A percentile compares a stretch with the other conserved stretches of the same genome.
phyloP scores from a whole-genome alignment of 2,329 filamentous ascomycete genomes.

The Tetracladium maxilliforme region DNA sequence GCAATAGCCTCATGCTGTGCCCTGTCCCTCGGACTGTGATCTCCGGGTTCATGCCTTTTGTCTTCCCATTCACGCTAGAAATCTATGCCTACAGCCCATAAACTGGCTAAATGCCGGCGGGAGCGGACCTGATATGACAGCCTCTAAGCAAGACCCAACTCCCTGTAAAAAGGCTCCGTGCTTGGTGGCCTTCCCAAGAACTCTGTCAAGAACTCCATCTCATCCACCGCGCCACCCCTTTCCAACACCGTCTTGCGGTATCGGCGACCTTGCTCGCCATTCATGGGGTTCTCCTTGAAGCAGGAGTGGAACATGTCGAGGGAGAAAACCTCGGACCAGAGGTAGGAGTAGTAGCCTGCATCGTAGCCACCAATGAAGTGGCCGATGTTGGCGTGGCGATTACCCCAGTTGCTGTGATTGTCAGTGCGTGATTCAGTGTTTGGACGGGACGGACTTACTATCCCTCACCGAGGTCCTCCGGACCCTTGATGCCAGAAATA shows the following conservation, averaged over 20 bases:
- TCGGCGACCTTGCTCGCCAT: slow-evolving; percentile 54
- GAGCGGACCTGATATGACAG: too few relatives aligned
- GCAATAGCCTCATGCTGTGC: too few relatives aligned
- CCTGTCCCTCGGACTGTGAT: too few relatives aligned
- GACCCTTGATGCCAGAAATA: slow-evolving; percentile 61
- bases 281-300: slow-evolving; percentile 69
- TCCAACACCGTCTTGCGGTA: slow-evolving; percentile 70
- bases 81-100: too few relatives aligned
- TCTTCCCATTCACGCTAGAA: too few relatives aligned
- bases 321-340: slow-evolving; percentile 66
- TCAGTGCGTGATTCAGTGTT: slow-evolving; percentile 4
- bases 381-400: slow-evolving; percentile 68
- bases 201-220: slow-evolving; percentile 66
- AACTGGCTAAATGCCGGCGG: too few relatives aligned
- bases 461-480: slow-evolving; percentile 46
- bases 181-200: slow-evolving; percentile 67
- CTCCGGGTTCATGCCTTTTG: too few relatives aligned
- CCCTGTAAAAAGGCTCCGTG: slow-evolving; percentile 66
- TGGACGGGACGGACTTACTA: slow-evolving; percentile 25
- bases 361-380: slow-evolving; percentile 78
- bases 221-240: slow-evolving; percentile 63
- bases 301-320: slow-evolving; percentile 76
- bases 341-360: slow-evolving; percentile 68
- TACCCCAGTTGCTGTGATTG: slow-evolving; percentile 45
- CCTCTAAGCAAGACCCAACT: slow-evolving; percentile 59